Conservation (phyloP, 2,329 filamentous ascomycete species). For the Colletotrichum navitas region DNA sequence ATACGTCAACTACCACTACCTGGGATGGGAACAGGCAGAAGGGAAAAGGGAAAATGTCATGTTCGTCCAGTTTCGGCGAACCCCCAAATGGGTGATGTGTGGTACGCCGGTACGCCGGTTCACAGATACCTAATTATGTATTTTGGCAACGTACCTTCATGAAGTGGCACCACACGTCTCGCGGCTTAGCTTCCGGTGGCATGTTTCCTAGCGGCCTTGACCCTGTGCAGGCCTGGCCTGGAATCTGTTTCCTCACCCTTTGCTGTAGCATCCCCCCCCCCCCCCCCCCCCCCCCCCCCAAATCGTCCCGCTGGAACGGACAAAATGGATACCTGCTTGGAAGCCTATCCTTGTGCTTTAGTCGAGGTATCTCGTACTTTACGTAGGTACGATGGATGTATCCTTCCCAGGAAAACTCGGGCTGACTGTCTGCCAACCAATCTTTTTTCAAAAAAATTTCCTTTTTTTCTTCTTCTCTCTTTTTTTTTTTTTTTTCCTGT, state of each 20-base stretch:
- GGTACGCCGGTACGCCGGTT: not conserved
- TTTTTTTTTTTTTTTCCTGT: too few species aligned
- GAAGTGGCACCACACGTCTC: conserved; percentile 35
- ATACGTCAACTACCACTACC: too few species aligned
- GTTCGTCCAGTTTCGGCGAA: not conserved
- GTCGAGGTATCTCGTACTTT: not conserved
- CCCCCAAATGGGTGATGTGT: not conserved
- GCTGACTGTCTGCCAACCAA: not conserved
- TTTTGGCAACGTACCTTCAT: too few species aligned
- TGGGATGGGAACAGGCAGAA: not conserved
- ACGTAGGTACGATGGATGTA: not conserved
- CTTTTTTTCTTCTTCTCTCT: not conserved
- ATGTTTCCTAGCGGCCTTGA: conserved; percentile 23
- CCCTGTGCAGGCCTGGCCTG: conserved; percentile 4
- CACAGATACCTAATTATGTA: not conserved
- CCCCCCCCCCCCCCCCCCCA: not conserved
- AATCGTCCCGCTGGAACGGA: conserved; percentile 4
- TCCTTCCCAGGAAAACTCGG: not conserved
- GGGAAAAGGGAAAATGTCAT: not conserved
- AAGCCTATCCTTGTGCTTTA: conserved; percentile 1
- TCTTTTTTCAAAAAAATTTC: not conserved
- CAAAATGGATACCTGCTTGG: conserved; percentile 19
- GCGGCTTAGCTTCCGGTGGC: conserved; percentile 25
- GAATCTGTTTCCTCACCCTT: not conserved
- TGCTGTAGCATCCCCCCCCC: too few species aligned